Evolutionary conservation across 352 stramenopile species (phyloP), one percentile per base, ranked within the genome.

Genomic region (Elongisporangium anandrum): DNA sequence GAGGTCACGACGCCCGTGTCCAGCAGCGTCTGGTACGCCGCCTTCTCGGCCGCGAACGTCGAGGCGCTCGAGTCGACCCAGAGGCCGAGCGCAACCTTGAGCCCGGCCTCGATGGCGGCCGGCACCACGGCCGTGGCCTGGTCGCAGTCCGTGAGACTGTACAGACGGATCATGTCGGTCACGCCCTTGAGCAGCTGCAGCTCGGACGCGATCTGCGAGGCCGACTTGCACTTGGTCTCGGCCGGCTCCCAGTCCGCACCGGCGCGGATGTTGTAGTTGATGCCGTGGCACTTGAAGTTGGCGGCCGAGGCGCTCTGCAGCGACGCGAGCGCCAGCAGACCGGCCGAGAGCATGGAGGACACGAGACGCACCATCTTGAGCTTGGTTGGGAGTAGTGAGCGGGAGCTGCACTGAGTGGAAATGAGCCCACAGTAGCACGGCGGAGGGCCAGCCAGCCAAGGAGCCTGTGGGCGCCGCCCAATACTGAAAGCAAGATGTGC

Each of bases 191-290:
- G 67, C 49, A 64, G 63, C 20, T 57, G 51, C n/a, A 91, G 66
- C 54, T 91, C 81, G 3, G 64, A 55, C 29, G 60, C 41, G 59
- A 91, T 80, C 58, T 81, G 59, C 23, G 68, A 66, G 16, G 66
- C 52, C 16, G 68, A 61, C 58, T 89, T 89, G 72, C 81, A 91
- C 64, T 85, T 87, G 16, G 64, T 68, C 12, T 56, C 66, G n/a
- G 65, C 56, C 5, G 78, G 50, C 22, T 69, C 73, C 66, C 71
- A 85, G 67, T 89, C 75, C 22, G 77, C 70, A 2, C 76, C 79
- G 5, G 64, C 59, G 61, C 79, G 79, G 59, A 84, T 84, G 74
- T 88, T 87, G 73, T 88, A 91, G 71, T 91, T 91, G 67, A 91
- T 73, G 52, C 79, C 81, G 47, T 69, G 61, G 62, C 64, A 69